Conservation (phyloP, 495 filamentous ascomycete species). For the Hypoxylon lenormandii region DNA sequence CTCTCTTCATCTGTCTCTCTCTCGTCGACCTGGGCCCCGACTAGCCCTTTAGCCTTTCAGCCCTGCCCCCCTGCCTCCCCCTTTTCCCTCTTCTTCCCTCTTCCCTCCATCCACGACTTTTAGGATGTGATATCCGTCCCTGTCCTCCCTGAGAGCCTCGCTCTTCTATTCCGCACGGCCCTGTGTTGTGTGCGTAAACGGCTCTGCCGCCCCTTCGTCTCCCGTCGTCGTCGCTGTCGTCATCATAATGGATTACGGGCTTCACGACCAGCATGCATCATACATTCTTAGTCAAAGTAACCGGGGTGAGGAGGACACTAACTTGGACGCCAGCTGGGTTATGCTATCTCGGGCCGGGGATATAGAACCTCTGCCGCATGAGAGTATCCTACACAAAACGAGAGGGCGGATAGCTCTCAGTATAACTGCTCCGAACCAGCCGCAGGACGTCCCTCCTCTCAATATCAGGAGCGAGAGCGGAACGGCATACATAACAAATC, state of each 20-base stretch:
- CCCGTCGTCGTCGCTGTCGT: conserved; percentile 23
- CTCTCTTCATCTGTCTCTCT: conserved; percentile 40
- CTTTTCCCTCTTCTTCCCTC: conserved; percentile 36
- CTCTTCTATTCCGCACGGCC: conserved; percentile 40
- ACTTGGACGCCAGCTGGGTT: conserved; percentile 65
- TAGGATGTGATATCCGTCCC: conserved; percentile 44
- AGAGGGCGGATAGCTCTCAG: conserved; percentile 59
- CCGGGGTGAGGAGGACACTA: conserved; percentile 55
- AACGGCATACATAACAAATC: conserved; percentile 85
- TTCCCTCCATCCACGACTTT: conserved; percentile 41
- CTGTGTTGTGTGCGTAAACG: conserved; percentile 19
- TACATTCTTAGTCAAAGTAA: conserved; percentile 52
- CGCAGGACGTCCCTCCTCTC: conserved; percentile 59
- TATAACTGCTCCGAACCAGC: conserved; percentile 59
- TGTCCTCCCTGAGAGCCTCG: conserved; percentile 45
- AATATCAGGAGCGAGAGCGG: conserved; percentile 62
- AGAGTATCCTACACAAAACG: conserved; percentile 62
- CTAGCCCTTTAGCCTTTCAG: conserved; percentile 14
- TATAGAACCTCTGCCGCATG: conserved; percentile 62
- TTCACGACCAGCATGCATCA: conserved; percentile 61
- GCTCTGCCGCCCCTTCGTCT: conserved; percentile 16
- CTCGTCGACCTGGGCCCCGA: conserved; percentile 30
- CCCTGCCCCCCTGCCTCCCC: conserved; percentile 36
- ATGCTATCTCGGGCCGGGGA: conserved; percentile 64
- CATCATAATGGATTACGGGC: conserved; percentile 59